Base-by-base conservation (phyloP, 75 land plant genomes). In the Cryptomeria japonica region DNA sequence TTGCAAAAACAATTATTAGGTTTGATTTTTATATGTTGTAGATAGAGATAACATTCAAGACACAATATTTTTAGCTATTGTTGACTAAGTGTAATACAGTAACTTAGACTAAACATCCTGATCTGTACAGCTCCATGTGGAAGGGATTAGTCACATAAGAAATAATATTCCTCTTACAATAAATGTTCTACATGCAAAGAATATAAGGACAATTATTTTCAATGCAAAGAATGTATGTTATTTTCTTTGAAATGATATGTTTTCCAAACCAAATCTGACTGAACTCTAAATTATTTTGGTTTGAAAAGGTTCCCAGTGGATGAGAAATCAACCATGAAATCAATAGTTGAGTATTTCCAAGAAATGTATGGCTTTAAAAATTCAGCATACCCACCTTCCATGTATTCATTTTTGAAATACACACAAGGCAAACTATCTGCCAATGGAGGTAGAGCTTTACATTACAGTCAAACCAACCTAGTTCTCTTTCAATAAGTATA, bases 281-380 rank as follows among this genome's bases (percentile, higher is more conserved):
- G 2, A 25, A 77, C 3, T 44, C 32, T 22, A 78, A 75, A n/a
- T 41, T 72, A 41, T 46, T 3, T 83, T 42, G 19, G 9, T 56
- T 32, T 87, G 11, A 36, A 28, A 92, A 96, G 97, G 58, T 96
- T 96, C 47, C 96, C 98, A 41, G 92, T 95, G 61, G 98, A 95
- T 90, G 98, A 96, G 0, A 90, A 89, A 56, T 89, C 86, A 64
- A 95, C 93, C 38, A 86, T 96, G 94, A 96, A 96, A 87, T 95
- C 94, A 22, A 95, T 96, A 3, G 92, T 94, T 41, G 41, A 41
- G 41, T 96, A 96, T 88, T 96, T 96, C 58, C 94, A 92, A 84
- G 98, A 96, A 85, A 92, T 92, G 80, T 96, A 96, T 91, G 95
- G 95, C 34, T 96, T 94, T 76, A n/a, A 89, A 87, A 31, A 96